Conservation (phyloP, 2,329 filamentous ascomycete species). For the Paecilomyces sp. region DNA sequence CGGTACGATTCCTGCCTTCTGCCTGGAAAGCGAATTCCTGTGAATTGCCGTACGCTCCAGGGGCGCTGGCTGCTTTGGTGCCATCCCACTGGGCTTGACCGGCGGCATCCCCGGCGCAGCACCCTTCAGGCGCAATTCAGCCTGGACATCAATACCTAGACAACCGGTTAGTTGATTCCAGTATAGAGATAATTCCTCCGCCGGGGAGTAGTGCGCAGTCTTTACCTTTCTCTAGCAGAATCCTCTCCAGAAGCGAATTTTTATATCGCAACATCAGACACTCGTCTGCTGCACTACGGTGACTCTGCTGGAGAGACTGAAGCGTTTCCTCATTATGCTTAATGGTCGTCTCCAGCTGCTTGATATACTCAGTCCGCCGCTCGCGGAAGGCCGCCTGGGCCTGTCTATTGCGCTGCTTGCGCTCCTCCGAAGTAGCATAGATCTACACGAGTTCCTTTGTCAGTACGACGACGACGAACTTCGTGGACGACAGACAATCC, state of each 20-base stretch:
- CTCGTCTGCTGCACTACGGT: constrained; percentile 90
- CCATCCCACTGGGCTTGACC: constrained; percentile 59
- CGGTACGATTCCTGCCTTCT: constrained; percentile 66
- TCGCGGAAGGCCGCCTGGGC: constrained; percentile 96
- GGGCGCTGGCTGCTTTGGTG: constrained; percentile 64
- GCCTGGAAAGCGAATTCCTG: constrained; percentile 65
- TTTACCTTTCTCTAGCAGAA: constrained; percentile 88
- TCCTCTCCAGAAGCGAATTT: constrained; percentile 91
- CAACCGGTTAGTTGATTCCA: not conserved
- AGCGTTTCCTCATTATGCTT: constrained; percentile 93
- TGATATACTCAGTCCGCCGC: constrained; percentile 96
- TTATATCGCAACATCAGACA: constrained; percentile 98
- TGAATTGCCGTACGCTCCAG: constrained; percentile 77
- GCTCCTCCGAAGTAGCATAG: constrained; percentile 96
- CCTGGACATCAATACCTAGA: constrained; percentile 90
- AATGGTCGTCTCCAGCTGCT: constrained; percentile 95
- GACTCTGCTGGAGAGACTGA: constrained; percentile 85
- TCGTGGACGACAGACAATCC: too few relatives aligned
- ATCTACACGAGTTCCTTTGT: constrained; percentile 52
- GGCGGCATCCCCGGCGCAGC: constrained; percentile 69
- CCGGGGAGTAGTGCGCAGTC: not conserved
- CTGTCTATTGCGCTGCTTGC: constrained; percentile 94
- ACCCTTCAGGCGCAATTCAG: constrained; percentile 87
- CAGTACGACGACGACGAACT: constrained; percentile 2
- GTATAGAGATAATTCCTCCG: not conserved